Percentiles rank a stretch among this genome's conserved stretches.
phyloP scores from a whole-genome alignment of 257 asterid species.

The Solanum neorickii region DNA sequence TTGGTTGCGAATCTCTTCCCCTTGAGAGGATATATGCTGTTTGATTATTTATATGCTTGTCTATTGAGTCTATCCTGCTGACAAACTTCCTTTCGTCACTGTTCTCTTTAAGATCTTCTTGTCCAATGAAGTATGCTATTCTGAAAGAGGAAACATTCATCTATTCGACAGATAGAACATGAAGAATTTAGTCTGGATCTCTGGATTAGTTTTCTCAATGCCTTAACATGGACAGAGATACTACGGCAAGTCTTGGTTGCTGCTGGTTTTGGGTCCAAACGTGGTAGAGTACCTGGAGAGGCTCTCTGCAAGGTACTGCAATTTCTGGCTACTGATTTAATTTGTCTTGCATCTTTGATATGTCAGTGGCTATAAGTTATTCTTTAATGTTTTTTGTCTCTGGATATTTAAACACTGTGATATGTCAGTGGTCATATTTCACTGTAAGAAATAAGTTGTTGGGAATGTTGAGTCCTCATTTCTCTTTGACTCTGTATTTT shows the following conservation, averaged over 20 bases:
- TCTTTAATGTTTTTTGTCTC: neutral
- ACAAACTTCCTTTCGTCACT: neutral
- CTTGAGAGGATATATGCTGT: neutral
- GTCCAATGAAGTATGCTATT: neutral
- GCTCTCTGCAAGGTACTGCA: conserved; percentile 50
- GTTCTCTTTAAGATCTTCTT: neutral
- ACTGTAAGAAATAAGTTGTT: neutral
- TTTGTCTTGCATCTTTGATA: neutral
- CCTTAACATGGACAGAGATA: conserved; percentile 91
- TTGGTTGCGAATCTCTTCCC: neutral
- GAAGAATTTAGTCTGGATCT: conserved; percentile 31
- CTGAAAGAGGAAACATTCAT: neutral
- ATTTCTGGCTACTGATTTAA: conserved; percentile 5
- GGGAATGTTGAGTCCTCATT: neutral
- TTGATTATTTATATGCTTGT: neutral
- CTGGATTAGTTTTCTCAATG: conserved; percentile 78
- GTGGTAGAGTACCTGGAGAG: conserved; percentile 20
- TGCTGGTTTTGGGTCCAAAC: conserved; percentile 88
- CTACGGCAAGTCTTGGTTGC: conserved; percentile 66
- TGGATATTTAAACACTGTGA: neutral
- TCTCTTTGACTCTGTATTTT: neutral
- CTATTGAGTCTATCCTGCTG: neutral
- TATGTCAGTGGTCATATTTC: neutral
- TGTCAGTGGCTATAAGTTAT: neutral
- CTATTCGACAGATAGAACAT: conserved; percentile 53